Evolutionary conservation across 148 eudicot genomes (phyloP).

Genomic region (Euryodendron excelsum): DNA sequence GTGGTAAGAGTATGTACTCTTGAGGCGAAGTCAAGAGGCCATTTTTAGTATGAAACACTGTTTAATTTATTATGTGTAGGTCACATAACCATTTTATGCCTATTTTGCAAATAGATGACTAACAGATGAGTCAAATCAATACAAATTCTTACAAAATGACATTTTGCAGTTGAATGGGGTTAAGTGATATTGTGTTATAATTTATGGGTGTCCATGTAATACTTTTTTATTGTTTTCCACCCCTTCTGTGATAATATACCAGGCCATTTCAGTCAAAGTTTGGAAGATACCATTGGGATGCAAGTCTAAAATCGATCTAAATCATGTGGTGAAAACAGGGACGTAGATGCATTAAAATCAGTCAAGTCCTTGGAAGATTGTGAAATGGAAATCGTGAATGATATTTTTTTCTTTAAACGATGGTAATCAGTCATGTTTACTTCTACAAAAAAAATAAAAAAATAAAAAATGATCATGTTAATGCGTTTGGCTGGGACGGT

Average conservation of each 20-base stretch:
- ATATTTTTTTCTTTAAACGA: not conserved
- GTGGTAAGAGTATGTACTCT: not conserved
- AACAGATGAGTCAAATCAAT: not conserved
- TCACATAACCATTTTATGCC: not conserved
- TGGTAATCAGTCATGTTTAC: not conserved
- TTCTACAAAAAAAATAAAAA: too few species aligned
- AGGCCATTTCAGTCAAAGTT: not conserved
- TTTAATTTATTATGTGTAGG: not conserved
- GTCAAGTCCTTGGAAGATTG: not conserved
- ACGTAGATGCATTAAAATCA: too few species aligned
- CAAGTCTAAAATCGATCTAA: too few species aligned
- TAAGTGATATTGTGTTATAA: not conserved
- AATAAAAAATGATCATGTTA: not conserved
- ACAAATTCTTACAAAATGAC: not conserved
- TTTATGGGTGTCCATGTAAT: not conserved
- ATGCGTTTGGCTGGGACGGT: not conserved
- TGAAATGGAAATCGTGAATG: not conserved
- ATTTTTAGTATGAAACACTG: not conserved
- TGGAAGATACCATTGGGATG: too few species aligned
- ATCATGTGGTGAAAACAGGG: too few species aligned
- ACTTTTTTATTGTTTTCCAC: not conserved
- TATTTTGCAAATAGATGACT: not conserved
- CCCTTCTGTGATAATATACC: not conserved
- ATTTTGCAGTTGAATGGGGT: not conserved
- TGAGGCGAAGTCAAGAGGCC: not conserved